These are phyloP conservation scores for Dothideomycetidae sp. DNA, from an alignment of 2,329 filamentous ascomycete species.

Conservation along the genomic window DNA sequence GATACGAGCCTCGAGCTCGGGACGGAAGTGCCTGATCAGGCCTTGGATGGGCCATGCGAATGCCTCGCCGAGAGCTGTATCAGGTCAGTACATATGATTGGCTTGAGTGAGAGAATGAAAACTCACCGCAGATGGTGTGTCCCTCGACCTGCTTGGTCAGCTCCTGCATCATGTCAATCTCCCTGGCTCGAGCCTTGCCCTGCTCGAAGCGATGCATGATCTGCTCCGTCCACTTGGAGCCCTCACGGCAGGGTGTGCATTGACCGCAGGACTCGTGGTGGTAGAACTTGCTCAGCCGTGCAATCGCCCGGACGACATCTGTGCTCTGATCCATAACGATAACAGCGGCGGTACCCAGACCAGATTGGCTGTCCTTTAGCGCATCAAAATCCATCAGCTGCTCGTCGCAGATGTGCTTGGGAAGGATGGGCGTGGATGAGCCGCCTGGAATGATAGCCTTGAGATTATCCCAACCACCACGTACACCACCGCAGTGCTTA, in stretches of 20 bases:
- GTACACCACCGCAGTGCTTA: constrained; percentile 93
- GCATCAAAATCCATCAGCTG: constrained; percentile 99
- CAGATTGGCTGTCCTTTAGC: constrained; percentile 92
- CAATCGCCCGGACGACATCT: constrained; percentile 88
- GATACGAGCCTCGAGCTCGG: constrained; percentile 87
- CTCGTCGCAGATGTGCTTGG: constrained; percentile 78
- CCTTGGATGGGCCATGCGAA: constrained; percentile 98
- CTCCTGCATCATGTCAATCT: constrained; percentile 99
- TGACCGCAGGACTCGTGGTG: constrained; percentile 96
- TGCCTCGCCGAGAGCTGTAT: constrained; percentile 67
- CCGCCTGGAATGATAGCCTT: constrained; percentile 90
- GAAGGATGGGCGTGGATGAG: constrained; percentile 89
- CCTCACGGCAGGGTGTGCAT: constrained; percentile 98
- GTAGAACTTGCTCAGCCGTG: constrained; percentile 90
- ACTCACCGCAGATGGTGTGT: constrained; percentile 74
- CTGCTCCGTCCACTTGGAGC: constrained; percentile 97
- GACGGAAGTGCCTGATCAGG: constrained; percentile 94
- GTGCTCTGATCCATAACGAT: constrained; percentile 99
- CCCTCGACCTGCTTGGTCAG: constrained; percentile 98
- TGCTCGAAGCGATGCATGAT: constrained; percentile 96
- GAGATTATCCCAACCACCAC: constrained; percentile 95
- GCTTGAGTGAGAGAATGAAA: not conserved
- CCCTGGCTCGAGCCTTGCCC: constrained; percentile 71
- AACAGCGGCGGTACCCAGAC: constrained; percentile 91
- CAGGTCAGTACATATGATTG: too few species aligned